Base-by-base conservation (phyloP, 2,329 filamentous ascomycete species). In the Ambrosiella xylebori region DNA sequence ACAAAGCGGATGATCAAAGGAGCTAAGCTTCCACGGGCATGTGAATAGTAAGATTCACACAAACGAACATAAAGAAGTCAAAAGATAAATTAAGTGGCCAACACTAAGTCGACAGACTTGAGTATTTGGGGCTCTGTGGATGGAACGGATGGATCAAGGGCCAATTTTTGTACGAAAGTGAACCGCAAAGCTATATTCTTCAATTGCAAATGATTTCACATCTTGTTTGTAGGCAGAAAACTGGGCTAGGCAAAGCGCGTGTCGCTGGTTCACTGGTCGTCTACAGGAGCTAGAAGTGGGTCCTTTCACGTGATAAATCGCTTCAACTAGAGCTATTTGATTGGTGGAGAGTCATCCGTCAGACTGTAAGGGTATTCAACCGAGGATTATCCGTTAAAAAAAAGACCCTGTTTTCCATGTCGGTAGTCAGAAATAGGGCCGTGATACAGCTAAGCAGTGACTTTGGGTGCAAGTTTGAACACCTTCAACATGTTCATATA, bases 371-470 rank as follows among this genome's bases (percentile, higher is more conserved):
- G 6, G 37, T 19, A 5, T 38, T n/a, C 12, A 17, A 15, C 44
- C 56, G 55, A 15, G 12, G 7, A 40, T 60, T 60, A 57, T 15
- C 59, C 59, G 52, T 12, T 8, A 15, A 27, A 41, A 41, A 27
- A 37, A 15, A 50, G 47, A 44, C 58, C 54, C 50, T 44, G 58
- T 19, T 56, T 56, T 60, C 9, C 2, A 38, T 49, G 40, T 45
- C 13, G 12, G 40, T 38, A n/a, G 51, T 27, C 40, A 56, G 35
- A 56, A 56, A 57, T 35, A 39, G 51, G 54, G 54, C 53, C 58
- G 58, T 59, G 58, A 59, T 59, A 59, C 54, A 57, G 36, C 38
- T 57, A 45, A 59, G 49, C 45, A 47, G 15, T 17, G 27, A 47
- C 15, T 47, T 52, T 15, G 17, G 45, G 44, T 50, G 27, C 54